Conservation (phyloP, 2,329 filamentous ascomycete species). For the Capronia coronata region DNA sequence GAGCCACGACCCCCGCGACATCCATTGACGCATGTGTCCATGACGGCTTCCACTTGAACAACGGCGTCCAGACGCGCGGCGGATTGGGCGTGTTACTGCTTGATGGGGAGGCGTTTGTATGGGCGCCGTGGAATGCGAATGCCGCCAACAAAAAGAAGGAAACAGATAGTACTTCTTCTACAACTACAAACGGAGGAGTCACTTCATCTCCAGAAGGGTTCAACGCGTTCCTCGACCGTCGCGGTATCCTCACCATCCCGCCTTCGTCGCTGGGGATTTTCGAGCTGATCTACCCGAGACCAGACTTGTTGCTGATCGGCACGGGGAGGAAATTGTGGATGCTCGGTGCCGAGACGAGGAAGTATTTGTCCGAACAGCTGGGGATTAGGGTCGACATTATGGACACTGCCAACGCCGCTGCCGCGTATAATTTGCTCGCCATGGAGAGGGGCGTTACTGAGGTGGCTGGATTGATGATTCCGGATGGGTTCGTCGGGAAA, state of each 20-base stretch:
- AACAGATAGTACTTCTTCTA: neutral
- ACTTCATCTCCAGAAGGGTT: neutral
- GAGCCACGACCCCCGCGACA: slow-evolving; percentile 71
- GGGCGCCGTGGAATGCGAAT: slow-evolving; percentile 64
- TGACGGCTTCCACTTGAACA: slow-evolving; percentile 83
- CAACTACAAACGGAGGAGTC: neutral
- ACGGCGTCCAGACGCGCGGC: slow-evolving; percentile 62
- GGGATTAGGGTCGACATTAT: slow-evolving; percentile 82
- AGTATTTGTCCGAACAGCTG: slow-evolving; percentile 57
- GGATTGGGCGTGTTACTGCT: slow-evolving; percentile 71
- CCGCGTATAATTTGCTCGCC: slow-evolving; percentile 91
- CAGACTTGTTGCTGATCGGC: slow-evolving; percentile 85
- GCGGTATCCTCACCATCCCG: slow-evolving; percentile 18
- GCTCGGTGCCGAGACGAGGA: slow-evolving; percentile 66
- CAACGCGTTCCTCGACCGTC: slow-evolving; percentile 9
- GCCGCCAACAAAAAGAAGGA: neutral
- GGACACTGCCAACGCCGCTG: slow-evolving; percentile 88
- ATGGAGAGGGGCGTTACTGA: slow-evolving; percentile 71
- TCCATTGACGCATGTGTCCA: slow-evolving; percentile 73
- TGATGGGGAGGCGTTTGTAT: slow-evolving; percentile 79
- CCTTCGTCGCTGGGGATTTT: slow-evolving; percentile 18
- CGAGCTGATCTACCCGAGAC: slow-evolving; percentile 26
- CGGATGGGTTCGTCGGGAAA: slow-evolving; percentile 14
- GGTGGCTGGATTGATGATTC: slow-evolving; percentile 47
- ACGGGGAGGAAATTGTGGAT: slow-evolving; percentile 70